These are phyloP conservation scores for Auricularia heimuer DNA, from an alignment of 768 basidiomycete species.

Conservation along the genomic window DNA sequence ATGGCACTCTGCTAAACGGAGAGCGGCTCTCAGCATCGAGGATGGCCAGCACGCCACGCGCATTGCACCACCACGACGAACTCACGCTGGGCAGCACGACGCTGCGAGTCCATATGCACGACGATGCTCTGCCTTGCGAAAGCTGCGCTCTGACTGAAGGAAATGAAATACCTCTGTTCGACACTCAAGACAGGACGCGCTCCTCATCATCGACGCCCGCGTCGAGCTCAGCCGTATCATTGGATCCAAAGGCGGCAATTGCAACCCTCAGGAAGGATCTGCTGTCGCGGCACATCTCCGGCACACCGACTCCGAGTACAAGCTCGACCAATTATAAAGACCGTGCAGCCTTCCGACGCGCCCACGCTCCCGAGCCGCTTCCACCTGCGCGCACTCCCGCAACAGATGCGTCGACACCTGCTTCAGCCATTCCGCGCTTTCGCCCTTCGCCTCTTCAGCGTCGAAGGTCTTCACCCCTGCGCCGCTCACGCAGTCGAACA, in stretches of 20 bases:
- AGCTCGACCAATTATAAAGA: neutral
- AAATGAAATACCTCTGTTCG: constrained; percentile 54
- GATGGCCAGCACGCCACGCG: constrained; percentile 57
- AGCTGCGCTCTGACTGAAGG: constrained; percentile 44
- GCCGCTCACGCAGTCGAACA: constrained; percentile 46
- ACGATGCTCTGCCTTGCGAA: constrained; percentile 47
- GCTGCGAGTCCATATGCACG: constrained; percentile 63
- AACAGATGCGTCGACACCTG: too few species aligned
- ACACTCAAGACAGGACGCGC: constrained; percentile 9
- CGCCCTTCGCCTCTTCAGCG: constrained; percentile 12
- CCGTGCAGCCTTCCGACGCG: too few species aligned
- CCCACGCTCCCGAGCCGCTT: too few species aligned
- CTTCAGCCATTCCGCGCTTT: constrained; percentile 10
- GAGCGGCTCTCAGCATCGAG: constrained; percentile 54
- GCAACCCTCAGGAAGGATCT: constrained; percentile 1
- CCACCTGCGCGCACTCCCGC: too few species aligned
- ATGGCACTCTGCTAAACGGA: constrained; percentile 43
- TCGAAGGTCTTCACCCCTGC: constrained; percentile 31
- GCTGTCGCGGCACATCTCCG: neutral
- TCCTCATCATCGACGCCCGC: neutral
- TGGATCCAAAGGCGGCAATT: neutral
- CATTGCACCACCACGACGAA: constrained; percentile 51
- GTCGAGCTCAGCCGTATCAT: neutral
- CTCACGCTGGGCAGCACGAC: constrained; percentile 62
- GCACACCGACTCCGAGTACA: neutral